phyloP scores from a whole-genome alignment of 1,284 basidiomycete genomes.

The Cystobasidium pallidum region DNA sequence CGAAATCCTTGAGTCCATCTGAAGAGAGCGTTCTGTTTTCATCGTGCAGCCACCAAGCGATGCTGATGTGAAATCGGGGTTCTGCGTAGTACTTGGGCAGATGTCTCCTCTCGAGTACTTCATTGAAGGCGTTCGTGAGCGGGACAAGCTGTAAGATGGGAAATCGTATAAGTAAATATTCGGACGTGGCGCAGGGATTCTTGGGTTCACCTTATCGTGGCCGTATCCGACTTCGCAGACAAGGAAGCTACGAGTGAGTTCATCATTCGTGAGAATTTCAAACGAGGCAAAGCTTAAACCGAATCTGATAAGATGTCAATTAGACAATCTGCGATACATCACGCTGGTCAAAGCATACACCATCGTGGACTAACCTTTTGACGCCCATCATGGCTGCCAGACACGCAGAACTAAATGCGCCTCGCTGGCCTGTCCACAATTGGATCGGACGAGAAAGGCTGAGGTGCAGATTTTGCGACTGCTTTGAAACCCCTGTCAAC shows the following conservation, averaged over 20 bases:
- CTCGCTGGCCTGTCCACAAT: constrained; percentile 72
- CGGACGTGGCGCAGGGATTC: not conserved
- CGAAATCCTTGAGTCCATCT: constrained; percentile 8
- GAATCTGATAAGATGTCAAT: constrained; percentile 63
- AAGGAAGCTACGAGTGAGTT: constrained; percentile 73
- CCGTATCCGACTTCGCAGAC: constrained; percentile 75
- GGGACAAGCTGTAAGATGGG: constrained; percentile 61
- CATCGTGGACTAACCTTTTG: not conserved
- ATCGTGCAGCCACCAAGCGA: constrained; percentile 65
- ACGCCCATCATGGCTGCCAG: constrained; percentile 27
- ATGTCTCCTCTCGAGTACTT: constrained; percentile 64
- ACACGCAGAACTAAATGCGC: constrained; percentile 60
- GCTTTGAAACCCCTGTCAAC: not conserved
- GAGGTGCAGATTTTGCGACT: constrained; percentile 60
- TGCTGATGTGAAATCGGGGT: constrained; percentile 76
- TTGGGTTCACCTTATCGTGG: constrained; percentile 64
- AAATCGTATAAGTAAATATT: not conserved
- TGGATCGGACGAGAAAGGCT: constrained; percentile 76
- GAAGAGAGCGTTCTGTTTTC: not conserved
- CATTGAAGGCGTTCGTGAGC: constrained; percentile 63
- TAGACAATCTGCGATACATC: not conserved
- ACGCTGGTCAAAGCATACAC: too few species aligned
- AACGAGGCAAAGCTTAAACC: constrained; percentile 70
- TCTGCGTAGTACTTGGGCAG: constrained; percentile 72
- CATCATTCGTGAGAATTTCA: constrained; percentile 73